phyloP scores from a whole-genome alignment of 1,284 basidiomycete species.

The Mycena citricolor region DNA sequence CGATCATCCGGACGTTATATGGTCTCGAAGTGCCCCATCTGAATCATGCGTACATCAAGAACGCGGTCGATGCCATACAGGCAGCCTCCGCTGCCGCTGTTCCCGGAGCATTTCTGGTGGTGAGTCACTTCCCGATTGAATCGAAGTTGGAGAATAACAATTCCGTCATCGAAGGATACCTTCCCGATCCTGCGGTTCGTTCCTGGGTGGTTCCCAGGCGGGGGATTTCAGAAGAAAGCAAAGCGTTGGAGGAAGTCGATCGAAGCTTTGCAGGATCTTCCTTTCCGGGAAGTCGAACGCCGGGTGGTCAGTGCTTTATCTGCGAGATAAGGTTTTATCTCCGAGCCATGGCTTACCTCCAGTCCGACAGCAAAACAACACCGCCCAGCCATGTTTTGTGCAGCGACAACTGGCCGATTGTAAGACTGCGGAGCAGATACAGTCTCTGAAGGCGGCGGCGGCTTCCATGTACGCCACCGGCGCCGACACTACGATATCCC shows the following conservation, averaged over 20 bases:
- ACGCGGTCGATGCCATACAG: slow-evolving; percentile 23
- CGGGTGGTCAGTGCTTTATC: slow-evolving; percentile 12
- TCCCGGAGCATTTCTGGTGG: slow-evolving; percentile 11
- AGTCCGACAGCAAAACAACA: no score
- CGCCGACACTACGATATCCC: slow-evolving; percentile 14
- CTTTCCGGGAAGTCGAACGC: slow-evolving; percentile 25
- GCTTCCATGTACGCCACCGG: slow-evolving; percentile 14
- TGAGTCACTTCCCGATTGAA: slow-evolving; percentile 20
- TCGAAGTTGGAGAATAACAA: no score
- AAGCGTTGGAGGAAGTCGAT: slow-evolving; percentile 18
- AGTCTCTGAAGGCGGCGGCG: slow-evolving; percentile 1
- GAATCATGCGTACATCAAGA: slow-evolving; percentile 27
- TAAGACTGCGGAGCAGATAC: not conserved
- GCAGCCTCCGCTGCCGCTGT: slow-evolving; percentile 1
- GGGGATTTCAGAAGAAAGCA: slow-evolving; percentile 28
- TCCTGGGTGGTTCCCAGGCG: slow-evolving; percentile 33
- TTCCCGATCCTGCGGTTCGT: slow-evolving; percentile 23
- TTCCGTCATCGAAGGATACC: no score
- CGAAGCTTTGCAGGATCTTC: slow-evolving; percentile 26
- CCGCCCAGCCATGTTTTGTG: no score
- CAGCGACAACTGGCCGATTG: slow-evolving; percentile 4
- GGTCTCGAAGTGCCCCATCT: slow-evolving; percentile 26
- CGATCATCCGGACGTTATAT: slow-evolving; percentile 29
- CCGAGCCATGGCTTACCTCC: no score
- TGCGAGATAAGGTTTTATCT: no score